phyloP scores from a whole-genome alignment of 306 rosid genomes.

The Trifolium fragiferum region DNA sequence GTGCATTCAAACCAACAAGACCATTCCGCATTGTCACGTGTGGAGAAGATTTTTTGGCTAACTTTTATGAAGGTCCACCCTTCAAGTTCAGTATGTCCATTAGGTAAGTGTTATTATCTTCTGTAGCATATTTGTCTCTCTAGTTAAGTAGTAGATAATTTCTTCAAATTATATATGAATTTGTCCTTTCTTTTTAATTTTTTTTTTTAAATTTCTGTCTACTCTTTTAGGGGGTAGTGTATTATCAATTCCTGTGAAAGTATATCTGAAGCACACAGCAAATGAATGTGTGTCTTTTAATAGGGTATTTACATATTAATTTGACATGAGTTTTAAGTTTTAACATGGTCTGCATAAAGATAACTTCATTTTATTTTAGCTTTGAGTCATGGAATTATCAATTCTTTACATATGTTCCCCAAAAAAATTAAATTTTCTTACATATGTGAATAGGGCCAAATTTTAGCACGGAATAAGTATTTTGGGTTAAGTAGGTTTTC shows the following conservation, averaged over 20 bases:
- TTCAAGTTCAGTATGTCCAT: constrained; percentile 83
- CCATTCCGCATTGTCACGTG: constrained; percentile 93
- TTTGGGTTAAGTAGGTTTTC: constrained; percentile 49
- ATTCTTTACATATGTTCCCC: constrained; percentile 13
- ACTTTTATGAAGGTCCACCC: constrained; percentile 96
- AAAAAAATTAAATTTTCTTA: background rate
- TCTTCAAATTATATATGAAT: constrained; percentile 6
- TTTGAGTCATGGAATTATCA: constrained; percentile 5
- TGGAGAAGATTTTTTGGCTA: constrained; percentile 91
- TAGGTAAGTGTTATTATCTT: constrained; percentile 58
- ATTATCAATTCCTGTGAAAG: constrained; percentile 16
- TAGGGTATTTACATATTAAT: background rate
- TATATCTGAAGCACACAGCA: background rate
- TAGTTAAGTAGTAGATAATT: background rate
- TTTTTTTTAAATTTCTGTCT: background rate
- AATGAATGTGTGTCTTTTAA: background rate
- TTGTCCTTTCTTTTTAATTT: constrained; percentile 12
- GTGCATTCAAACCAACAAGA: constrained; percentile 88
- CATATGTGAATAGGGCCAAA: constrained; percentile 23
- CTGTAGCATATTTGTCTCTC: constrained; percentile 16
- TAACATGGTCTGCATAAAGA: constrained; percentile 15
- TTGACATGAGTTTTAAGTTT: constrained; percentile 17
- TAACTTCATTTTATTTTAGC: constrained; percentile 1
- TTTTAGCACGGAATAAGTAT: constrained; percentile 29
- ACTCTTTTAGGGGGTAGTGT: constrained; percentile 8